phyloP scores from a whole-genome alignment of 2,329 filamentous ascomycete species.

The Fusarium circinatum region DNA sequence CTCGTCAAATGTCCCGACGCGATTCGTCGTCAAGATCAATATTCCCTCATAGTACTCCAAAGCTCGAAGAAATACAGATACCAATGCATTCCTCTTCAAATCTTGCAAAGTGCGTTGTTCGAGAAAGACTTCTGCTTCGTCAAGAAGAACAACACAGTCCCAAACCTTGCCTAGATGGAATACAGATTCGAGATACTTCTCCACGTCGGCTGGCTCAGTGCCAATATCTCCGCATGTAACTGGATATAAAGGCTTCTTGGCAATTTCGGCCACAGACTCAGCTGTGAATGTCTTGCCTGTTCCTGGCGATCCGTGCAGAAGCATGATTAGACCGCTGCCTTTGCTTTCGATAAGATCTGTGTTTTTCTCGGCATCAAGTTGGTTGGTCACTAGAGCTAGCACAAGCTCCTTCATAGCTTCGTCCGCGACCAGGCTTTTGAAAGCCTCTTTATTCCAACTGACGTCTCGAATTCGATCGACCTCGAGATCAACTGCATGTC shows the following conservation, averaged over 20 bases:
- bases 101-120: background rate
- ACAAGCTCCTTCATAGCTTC: slow-evolving; percentile 13
- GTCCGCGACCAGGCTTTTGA: background rate
- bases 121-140: slow-evolving; percentile 21
- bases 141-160: slow-evolving; percentile 21
- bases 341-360: slow-evolving; percentile 25
- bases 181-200: slow-evolving; percentile 26
- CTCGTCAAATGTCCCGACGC: slow-evolving; percentile 13
- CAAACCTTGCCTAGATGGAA: slow-evolving; percentile 23
- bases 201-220: slow-evolving; percentile 25
- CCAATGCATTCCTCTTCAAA: background rate
- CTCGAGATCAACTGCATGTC: background rate
- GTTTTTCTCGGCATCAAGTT: slow-evolving; percentile 1
- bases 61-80: slow-evolving; percentile 8
- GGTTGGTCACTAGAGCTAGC: slow-evolving; percentile 3
- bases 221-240: slow-evolving; percentile 35
- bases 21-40: background rate
- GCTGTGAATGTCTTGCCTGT: slow-evolving; percentile 29
- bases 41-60: slow-evolving; percentile 15
- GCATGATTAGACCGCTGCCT: slow-evolving; percentile 5
- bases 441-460: slow-evolving; percentile 3
- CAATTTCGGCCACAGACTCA: slow-evolving; percentile 27
- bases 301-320: background rate
- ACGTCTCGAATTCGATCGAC: slow-evolving; percentile 2
- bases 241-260: slow-evolving; percentile 28